Evolutionary conservation across 2,329 filamentous ascomycete species (phyloP).

Genomic region (Xylariaceae sp.): DNA sequence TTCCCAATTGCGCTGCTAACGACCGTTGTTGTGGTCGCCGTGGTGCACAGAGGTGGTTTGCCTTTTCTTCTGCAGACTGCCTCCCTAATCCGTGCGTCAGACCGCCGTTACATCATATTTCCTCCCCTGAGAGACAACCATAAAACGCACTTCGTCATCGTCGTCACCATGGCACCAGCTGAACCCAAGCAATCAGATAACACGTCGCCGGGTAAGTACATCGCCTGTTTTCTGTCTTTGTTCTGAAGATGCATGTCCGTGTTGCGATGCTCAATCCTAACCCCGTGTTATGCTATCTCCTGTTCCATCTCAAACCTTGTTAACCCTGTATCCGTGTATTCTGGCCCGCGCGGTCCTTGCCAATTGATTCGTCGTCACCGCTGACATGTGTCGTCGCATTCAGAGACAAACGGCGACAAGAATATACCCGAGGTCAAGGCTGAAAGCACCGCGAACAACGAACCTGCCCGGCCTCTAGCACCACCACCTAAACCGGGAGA

Average conservation of each 20-base stretch:
- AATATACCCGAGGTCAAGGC: conserved; percentile 45
- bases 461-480: conserved; percentile 59
- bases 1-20: conserved; percentile 5
- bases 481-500: conserved; percentile 63
- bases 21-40: conserved; percentile 3
- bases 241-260: conserved; percentile 8
- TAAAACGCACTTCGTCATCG: conserved; percentile 32
- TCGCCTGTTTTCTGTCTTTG: not conserved
- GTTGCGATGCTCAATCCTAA: conserved; percentile 5
- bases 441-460: conserved; percentile 48
- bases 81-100: conserved; percentile 29
- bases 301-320: conserved; percentile 2
- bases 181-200: conserved; percentile 32
- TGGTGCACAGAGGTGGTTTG: conserved; percentile 30
- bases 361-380: conserved; percentile 17
- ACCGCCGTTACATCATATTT: conserved; percentile 34
- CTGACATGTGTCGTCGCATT: conserved; percentile 24
- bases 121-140: conserved; percentile 25
- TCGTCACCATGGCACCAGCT: conserved; percentile 34
- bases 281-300: conserved; percentile 4
- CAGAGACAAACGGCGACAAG: conserved; percentile 41
- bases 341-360: not conserved
- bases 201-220: conserved; percentile 32
- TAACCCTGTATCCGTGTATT: not conserved
- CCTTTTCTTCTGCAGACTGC: conserved; percentile 30